Conservation (phyloP, 1,139 yeast species). For the Geotrichum aggregatum region DNA sequence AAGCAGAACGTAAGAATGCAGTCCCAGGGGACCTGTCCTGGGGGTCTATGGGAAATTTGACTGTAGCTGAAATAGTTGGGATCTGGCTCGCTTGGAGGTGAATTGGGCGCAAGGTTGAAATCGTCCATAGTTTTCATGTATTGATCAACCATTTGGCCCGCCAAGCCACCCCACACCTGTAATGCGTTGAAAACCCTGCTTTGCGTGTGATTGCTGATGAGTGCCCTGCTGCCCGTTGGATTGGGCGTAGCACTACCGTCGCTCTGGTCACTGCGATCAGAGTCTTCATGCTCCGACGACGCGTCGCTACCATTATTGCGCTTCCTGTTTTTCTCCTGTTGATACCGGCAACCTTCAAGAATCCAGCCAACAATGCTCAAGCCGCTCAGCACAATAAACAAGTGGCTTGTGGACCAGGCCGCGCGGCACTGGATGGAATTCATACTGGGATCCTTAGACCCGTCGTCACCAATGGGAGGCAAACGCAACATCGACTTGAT, state of each 20-base stretch:
- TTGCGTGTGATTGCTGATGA: slow-evolving; percentile 29
- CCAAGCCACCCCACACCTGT: slow-evolving; percentile 29
- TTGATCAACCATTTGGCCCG: neutral
- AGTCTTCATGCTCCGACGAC: neutral
- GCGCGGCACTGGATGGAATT: slow-evolving; percentile 7
- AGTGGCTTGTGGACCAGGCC: slow-evolving; percentile 32
- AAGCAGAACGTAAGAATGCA: slow-evolving; percentile 9
- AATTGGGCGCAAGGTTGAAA: too few species aligned
- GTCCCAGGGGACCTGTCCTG: slow-evolving; percentile 19
- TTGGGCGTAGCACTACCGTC: slow-evolving; percentile 1
- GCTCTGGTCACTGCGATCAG: neutral
- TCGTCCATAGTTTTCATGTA: neutral
- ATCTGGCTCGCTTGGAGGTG: neutral
- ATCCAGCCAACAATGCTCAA: slow-evolving; percentile 32
- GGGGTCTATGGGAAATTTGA: neutral
- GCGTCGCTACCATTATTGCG: neutral
- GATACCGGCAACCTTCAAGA: slow-evolving; percentile 14
- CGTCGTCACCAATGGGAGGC: slow-evolving; percentile 30
- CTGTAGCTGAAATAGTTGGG: neutral
- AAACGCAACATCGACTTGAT: slow-evolving; percentile 36
- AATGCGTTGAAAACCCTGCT: slow-evolving; percentile 34
- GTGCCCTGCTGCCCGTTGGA: neutral
- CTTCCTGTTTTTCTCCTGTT: slow-evolving; percentile 6
- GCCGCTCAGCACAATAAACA: slow-evolving; percentile 32
- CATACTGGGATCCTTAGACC: slow-evolving; percentile 5